Percentiles rank a stretch among this genome's conserved stretches.
Conservation (phyloP, 441 rosid genomes). For the Syzygium syzygioides region DNA sequence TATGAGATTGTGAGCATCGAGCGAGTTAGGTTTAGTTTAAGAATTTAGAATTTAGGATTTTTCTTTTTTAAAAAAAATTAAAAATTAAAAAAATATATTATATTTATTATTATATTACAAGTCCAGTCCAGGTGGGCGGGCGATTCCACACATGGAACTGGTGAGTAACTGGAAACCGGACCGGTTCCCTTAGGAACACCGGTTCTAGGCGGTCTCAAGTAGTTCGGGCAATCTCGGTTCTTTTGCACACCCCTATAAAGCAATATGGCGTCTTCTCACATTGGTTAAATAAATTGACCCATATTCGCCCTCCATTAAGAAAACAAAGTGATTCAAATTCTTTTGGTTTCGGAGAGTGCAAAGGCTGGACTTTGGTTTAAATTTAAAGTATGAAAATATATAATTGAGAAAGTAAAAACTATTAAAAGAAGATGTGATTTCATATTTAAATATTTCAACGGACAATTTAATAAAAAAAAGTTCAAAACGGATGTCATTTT, state of each 20-base stretch:
- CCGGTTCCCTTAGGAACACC: too few relatives aligned
- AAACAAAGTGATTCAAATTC: not conserved
- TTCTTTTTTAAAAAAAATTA: too few relatives aligned
- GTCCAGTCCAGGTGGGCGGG: too few relatives aligned
- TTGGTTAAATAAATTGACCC: not conserved
- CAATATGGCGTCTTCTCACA: not conserved
- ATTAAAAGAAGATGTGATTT: not conserved
- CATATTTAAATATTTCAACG: not conserved
- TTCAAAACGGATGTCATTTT: not conserved
- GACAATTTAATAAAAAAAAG: not conserved
- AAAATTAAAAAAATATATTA: too few relatives aligned
- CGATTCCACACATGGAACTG: too few relatives aligned
- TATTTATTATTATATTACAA: too few relatives aligned
- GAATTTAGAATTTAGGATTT: too few relatives aligned
- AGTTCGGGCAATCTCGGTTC: too few relatives aligned
- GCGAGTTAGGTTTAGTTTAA: too few relatives aligned
- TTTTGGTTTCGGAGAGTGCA: not conserved
- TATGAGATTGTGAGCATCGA: too few relatives aligned
- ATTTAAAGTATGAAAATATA: not conserved
- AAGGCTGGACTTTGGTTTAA: not conserved
- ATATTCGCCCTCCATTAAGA: not conserved
- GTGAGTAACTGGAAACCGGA: too few relatives aligned
- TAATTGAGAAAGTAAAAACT: not conserved
- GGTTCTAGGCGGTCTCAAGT: accelerated
- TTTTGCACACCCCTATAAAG: not conserved